A percentile compares a stretch with the other conserved stretches of the same genome.
These are phyloP conservation scores for Cokeromyces recurvatus DNA, from an alignment of 371 early-diverging fungal species.

Conservation along the genomic window DNA sequence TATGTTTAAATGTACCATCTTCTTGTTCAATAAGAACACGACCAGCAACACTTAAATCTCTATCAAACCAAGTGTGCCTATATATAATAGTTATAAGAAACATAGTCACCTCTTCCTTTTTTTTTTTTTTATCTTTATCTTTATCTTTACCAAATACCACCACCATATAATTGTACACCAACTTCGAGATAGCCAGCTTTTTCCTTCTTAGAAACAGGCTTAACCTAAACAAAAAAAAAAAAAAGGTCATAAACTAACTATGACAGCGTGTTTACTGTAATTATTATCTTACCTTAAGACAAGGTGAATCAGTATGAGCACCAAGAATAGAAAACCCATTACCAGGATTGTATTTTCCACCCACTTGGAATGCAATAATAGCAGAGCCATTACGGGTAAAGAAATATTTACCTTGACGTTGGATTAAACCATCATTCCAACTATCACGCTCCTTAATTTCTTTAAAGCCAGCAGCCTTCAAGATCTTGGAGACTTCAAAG, in stretches of 20 bases:
- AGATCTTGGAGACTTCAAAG: constrained; percentile 59
- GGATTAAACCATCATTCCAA: constrained; percentile 67
- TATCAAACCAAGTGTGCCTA: constrained; percentile 98
- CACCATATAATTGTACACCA: constrained; percentile 90
- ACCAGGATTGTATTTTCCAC: constrained; percentile 78
- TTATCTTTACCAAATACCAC: constrained; percentile 89
- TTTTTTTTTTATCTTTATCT: too few species aligned
- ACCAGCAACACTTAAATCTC: constrained; percentile 92
- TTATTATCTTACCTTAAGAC: constrained; percentile 71
- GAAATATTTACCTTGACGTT: constrained; percentile 84
- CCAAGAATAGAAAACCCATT: constrained; percentile 88
- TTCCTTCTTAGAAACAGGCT: constrained; percentile 89
- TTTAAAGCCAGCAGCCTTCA: constrained; percentile 73
- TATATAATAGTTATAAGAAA: not conserved
- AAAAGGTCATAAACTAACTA: too few species aligned
- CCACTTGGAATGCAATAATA: constrained; percentile 92
- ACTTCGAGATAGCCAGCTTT: constrained; percentile 84
- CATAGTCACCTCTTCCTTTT: too few species aligned
- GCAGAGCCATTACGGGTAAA: constrained; percentile 92
- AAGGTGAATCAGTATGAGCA: constrained; percentile 97
- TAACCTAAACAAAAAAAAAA: constrained; percentile 46
- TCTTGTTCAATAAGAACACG: constrained; percentile 75
- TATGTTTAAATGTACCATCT: constrained; percentile 63
- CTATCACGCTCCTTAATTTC: constrained; percentile 83
- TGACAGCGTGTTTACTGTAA: too few species aligned